Base-by-base conservation (phyloP, 164 flowering plant genomes). In the Vitis labrusca region DNA sequence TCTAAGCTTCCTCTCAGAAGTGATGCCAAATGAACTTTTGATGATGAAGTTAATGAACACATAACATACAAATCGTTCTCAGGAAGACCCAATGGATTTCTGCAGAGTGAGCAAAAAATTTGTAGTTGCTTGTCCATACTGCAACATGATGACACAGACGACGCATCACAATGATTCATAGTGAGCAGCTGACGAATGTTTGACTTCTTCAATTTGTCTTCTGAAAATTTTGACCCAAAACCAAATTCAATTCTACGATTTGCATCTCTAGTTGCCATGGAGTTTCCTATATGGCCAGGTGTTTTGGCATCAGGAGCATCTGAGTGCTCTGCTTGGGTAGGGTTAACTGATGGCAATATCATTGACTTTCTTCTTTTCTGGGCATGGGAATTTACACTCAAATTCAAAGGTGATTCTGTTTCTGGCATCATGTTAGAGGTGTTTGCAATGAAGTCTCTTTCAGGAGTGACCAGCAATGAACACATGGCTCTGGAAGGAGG, bases 351-450 rank as follows among this genome's bases (percentile, higher is more conserved):
- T 57, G 80, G 71, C 19, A 79, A 77, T 68, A 44, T 64, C 23
- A 75, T 50, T 2, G 71, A 55, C 54, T 61, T 88, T 77, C 91
- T 91, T 77, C 86, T 84, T 75, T 91, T 91, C 66, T 77, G 83
- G 52, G 76, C 51, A 79, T 80, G 84, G 77, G 94, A 91, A 79
- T 91, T 91, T 32, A 88, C 96, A 78, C 96, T 94, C 74, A 65
- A 58, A 71, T 78, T 85, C 61, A 80, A 67, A 78, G 85, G 72
- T 55, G 87, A 81, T 64, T 86, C 96, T 29, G n/a, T 59, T 73
- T 86, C 94, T 58, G 74, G 73, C 55, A 44, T 67, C 60, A 65
- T n/a, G 71, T 61, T 61, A 70, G 30, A 67, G 55, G 68, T 63
- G 37, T 70, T 73, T 1, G 29, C 62, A 49, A 16, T 47, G 10